Percentiles rank a stretch among this genome's conserved stretches.
Evolutionary conservation across 257 asterid genomes (phyloP).

Genomic region (Leptodermis oblonga): DNA sequence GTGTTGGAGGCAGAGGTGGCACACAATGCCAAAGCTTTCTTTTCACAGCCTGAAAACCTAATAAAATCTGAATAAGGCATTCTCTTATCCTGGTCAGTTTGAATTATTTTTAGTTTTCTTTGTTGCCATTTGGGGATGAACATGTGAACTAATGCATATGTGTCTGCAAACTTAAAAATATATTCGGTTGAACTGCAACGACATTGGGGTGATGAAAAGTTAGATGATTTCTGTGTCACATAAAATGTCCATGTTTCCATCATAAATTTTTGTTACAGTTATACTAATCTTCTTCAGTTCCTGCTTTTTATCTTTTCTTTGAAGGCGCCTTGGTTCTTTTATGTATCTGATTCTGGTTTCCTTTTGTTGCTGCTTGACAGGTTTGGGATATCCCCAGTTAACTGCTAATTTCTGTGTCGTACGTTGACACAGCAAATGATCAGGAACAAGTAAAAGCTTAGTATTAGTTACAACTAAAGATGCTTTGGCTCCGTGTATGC

Average conservation of each 20-base stretch:
- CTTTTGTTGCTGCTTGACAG: neutral
- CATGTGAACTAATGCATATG: neutral
- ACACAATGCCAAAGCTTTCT: constrained; percentile 59
- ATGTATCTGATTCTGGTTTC: neutral
- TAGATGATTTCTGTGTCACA: neutral
- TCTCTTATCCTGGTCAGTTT: neutral
- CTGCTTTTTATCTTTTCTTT: too few species aligned
- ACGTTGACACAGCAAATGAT: too few species aligned
- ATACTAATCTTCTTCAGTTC: neutral
- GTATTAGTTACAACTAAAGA: neutral
- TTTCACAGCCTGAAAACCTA: constrained; percentile 45
- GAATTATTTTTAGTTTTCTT: neutral
- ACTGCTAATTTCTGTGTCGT: neutral
- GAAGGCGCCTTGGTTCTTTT: too few species aligned
- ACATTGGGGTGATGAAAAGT: neutral
- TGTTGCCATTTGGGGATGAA: neutral
- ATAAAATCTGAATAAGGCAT: constrained; percentile 26
- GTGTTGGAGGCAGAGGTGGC: constrained; percentile 86
- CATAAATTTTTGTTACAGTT: neutral
- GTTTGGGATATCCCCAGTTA: neutral
- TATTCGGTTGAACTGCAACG: neutral
- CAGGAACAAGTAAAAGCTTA: neutral
- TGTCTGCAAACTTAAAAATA: neutral
- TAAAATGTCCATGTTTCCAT: neutral
- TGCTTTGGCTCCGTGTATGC: too few species aligned